Evolutionary conservation across 495 filamentous ascomycete genomes (phyloP).

Genomic region (Penicillium arizonense): DNA sequence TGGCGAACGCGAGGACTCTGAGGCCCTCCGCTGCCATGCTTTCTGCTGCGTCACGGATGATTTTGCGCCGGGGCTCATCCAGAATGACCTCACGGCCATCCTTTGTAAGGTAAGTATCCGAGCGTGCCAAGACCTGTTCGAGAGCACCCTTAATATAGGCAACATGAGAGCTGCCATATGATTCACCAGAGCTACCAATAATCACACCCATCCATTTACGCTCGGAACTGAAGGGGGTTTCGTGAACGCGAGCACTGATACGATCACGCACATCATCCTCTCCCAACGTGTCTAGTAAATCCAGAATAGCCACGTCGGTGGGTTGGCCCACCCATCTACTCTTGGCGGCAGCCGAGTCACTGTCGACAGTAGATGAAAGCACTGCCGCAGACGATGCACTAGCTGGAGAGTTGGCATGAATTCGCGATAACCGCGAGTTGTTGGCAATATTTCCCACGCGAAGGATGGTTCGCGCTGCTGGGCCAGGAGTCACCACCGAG

Average conservation of each 20-base stretch:
- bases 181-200: constrained; percentile 56
- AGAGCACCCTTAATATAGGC: constrained; percentile 95
- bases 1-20: constrained; percentile 87
- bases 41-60: constrained; percentile 79
- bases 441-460: constrained; percentile 95
- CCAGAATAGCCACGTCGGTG: constrained; percentile 92
- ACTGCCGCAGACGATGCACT: constrained; percentile 72
- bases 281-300: constrained; percentile 84
- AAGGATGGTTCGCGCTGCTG: constrained; percentile 73
- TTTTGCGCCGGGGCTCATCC: constrained; percentile 71
- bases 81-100: constrained; percentile 86
- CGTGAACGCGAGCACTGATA: constrained; percentile 71
- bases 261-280: constrained; percentile 88
- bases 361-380: constrained; percentile 71
- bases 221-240: constrained; percentile 95
- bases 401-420: constrained; percentile 57
- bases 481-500: constrained; percentile 57
- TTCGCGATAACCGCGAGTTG: constrained; percentile 75
- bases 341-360: constrained; percentile 57
- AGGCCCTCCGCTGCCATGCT: constrained; percentile 91
- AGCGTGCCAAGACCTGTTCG: constrained; percentile 80
- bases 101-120: constrained; percentile 85
- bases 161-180: constrained; percentile 53
- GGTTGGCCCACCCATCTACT: constrained; percentile 97
- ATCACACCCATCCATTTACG: constrained; percentile 99